A percentile compares a stretch with the other conserved stretches of the same genome.
Conservation (phyloP, 225 moss, liverwort and hornwort species). For the Polytrichum formosum region DNA sequence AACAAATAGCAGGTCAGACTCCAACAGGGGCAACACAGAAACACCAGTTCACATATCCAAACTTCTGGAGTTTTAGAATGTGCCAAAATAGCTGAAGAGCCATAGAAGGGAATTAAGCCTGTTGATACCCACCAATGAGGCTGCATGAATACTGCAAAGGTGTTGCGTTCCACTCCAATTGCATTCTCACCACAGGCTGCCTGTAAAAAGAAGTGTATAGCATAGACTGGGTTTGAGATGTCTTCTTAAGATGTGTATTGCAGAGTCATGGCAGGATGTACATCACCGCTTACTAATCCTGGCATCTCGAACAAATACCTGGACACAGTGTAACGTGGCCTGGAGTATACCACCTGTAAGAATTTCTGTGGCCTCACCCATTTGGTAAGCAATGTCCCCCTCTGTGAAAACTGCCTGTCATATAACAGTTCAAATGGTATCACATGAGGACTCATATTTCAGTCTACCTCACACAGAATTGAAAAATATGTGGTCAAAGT, state of each 20-base stretch:
- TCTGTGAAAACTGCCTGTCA: slow-evolving; percentile 75
- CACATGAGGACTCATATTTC: background rate
- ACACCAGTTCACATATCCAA: background rate
- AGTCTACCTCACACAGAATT: too few species aligned
- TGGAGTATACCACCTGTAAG: slow-evolving; percentile 78
- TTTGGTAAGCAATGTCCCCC: slow-evolving; percentile 82
- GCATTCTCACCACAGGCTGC: slow-evolving; percentile 53
- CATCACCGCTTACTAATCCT: background rate
- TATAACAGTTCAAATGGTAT: slow-evolving; percentile 4
- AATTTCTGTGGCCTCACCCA: slow-evolving; percentile 89
- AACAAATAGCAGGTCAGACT: too few species aligned
- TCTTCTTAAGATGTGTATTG: too few species aligned
- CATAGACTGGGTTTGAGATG: too few species aligned
- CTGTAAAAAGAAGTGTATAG: slow-evolving; percentile 23
- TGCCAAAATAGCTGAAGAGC: slow-evolving; percentile 2
- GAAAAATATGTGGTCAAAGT: too few species aligned
- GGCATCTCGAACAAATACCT: slow-evolving; percentile 27
- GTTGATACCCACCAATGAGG: slow-evolving; percentile 70
- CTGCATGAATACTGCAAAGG: slow-evolving; percentile 95
- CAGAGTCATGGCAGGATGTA: background rate
- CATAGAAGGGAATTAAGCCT: slow-evolving; percentile 1
- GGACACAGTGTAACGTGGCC: slow-evolving; percentile 94
- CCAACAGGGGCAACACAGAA: too few species aligned
- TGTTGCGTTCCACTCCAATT: slow-evolving; percentile 80
- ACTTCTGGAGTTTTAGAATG: slow-evolving; percentile 10